Evolutionary conservation across 192 early-diverging fungal genomes (phyloP).

Genomic region (Dissophora globulifera): DNA sequence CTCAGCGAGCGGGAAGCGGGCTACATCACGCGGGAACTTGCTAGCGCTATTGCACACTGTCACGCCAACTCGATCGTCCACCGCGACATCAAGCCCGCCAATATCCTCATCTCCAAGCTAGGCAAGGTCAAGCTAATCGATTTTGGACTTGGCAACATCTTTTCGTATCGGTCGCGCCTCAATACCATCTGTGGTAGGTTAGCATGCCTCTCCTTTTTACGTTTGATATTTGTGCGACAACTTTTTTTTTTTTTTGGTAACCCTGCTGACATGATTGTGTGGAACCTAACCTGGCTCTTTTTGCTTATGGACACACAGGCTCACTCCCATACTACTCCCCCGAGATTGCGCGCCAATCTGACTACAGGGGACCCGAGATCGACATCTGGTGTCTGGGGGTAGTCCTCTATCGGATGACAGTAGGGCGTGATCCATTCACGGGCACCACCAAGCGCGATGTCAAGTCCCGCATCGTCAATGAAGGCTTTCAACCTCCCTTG

Average conservation of each 20-base stretch:
- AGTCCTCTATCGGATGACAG: conserved; percentile 84
- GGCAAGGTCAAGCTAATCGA: conserved; percentile 89
- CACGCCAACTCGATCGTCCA: conserved; percentile 82
- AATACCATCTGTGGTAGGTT: conserved; percentile 86
- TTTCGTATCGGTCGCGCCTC: conserved; percentile 71
- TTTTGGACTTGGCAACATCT: conserved; percentile 91
- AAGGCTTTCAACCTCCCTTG: conserved; percentile 53
- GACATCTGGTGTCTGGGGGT: conserved; percentile 97
- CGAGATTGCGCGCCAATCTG: conserved; percentile 92
- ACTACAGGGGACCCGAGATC: conserved; percentile 93
- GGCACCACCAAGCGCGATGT: conserved; percentile 64
- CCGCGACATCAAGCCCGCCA: conserved; percentile 88
- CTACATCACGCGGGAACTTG: conserved; percentile 84
- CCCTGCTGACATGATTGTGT: too few species aligned
- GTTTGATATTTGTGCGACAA: not conserved
- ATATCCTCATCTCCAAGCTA: conserved; percentile 80
- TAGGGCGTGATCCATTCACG: conserved; percentile 64
- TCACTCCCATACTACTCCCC: conserved; percentile 89
- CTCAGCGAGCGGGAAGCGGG: conserved; percentile 88
- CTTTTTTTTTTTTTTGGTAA: not conserved
- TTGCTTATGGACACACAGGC: too few species aligned
- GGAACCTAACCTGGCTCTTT: too few species aligned
- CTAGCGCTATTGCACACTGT: conserved; percentile 79
- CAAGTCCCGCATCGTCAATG: conserved; percentile 57
- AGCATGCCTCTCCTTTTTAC: not conserved